phyloP scores from a whole-genome alignment of 345 rosid genomes.

The Gossypium stocksii region DNA sequence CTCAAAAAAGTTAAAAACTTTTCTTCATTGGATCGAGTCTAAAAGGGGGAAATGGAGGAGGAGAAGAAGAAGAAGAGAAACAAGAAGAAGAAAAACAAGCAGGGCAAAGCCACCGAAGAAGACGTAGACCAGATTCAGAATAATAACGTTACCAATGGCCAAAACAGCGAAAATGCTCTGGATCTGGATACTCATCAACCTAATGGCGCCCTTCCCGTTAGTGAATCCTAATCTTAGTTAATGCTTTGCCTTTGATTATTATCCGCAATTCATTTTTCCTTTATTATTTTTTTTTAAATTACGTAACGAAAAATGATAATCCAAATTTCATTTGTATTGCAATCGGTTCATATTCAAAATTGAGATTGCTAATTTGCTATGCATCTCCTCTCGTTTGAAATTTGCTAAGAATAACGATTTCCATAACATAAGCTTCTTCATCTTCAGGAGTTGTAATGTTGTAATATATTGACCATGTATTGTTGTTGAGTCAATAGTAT shows the following conservation, averaged over 20 bases:
- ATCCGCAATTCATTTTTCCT: neutral
- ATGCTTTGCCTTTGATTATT: neutral
- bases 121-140: constrained; percentile 23
- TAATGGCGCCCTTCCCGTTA: constrained; percentile 35
- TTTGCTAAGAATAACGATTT: neutral
- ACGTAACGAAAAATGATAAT: neutral
- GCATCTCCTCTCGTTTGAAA: neutral
- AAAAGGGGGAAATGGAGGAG: constrained; percentile 43
- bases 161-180: constrained; percentile 18
- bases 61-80: constrained; percentile 61
- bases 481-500: neutral
- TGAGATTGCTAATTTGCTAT: neutral
- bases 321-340: neutral
- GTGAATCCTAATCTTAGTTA: constrained; percentile 10
- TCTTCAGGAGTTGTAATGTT: neutral
- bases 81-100: constrained; percentile 62
- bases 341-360: neutral
- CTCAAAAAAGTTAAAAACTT: neutral
- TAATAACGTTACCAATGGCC: constrained; percentile 27
- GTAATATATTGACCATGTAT: neutral
- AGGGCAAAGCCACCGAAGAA: constrained; percentile 31
- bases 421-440: neutral
- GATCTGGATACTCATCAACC: constrained; percentile 20
- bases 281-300: neutral
- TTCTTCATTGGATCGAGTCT: neutral